Conservation (phyloP, 306 rosid species). For the Trifolium repens region DNA sequence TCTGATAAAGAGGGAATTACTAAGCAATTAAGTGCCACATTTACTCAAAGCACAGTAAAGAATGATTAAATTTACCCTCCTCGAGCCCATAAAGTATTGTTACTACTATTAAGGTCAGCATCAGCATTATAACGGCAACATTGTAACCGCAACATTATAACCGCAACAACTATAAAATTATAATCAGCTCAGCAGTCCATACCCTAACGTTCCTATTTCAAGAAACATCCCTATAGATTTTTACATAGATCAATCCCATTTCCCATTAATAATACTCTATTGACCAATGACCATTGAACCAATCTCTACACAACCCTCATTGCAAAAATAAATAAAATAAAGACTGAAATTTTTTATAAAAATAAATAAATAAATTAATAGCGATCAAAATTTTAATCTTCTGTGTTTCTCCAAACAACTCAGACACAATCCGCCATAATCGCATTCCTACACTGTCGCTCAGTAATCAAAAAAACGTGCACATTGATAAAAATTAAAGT, state of each 20-base stretch:
- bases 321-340: not conserved
- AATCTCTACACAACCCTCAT: not conserved
- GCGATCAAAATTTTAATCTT: slow-evolving; percentile 3
- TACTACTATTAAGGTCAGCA: slow-evolving; percentile 34
- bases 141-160: not conserved
- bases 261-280: not conserved
- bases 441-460: slow-evolving; percentile 35
- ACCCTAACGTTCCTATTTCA: slow-evolving; percentile 38
- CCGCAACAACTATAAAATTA: slow-evolving; percentile 26
- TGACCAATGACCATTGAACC: slow-evolving; percentile 24
- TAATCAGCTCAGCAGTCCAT: not conserved
- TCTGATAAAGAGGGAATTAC: slow-evolving; percentile 4
- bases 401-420: slow-evolving; percentile 32
- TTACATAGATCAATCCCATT: not conserved
- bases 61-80: slow-evolving; percentile 7
- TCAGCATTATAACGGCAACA: not conserved
- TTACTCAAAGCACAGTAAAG: slow-evolving; percentile 5
- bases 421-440: slow-evolving; percentile 33
- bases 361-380: not conserved
- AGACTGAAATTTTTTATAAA: not conserved
- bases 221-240: slow-evolving; percentile 35
- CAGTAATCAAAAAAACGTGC: slow-evolving; percentile 35
- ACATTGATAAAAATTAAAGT: slow-evolving; percentile 35
- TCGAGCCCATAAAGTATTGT: slow-evolving; percentile 18
- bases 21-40: slow-evolving; percentile 28